These are phyloP conservation scores for Alternaria conjuncta DNA, from an alignment of 2,329 filamentous ascomycete species.

Conservation along the genomic window DNA sequence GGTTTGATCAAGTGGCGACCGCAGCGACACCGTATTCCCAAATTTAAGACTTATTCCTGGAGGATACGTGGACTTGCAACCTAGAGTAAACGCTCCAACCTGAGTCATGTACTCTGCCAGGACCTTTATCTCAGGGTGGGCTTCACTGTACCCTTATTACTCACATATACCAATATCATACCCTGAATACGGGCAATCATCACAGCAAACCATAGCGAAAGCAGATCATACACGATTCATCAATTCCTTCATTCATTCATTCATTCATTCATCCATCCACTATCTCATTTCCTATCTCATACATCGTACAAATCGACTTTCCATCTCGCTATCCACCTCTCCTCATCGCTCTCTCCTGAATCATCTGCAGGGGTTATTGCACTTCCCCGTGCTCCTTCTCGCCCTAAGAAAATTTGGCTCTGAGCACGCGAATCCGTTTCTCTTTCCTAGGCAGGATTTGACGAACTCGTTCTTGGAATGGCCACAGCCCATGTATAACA, in stretches of 20 bases:
- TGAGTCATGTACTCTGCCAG: not conserved
- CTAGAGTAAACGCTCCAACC: fast-evolving
- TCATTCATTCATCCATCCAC: not conserved
- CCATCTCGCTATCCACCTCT: not conserved
- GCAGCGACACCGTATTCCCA: not conserved
- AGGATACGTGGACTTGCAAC: not conserved
- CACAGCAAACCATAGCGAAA: not conserved
- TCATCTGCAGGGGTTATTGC: not conserved
- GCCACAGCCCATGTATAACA: not conserved
- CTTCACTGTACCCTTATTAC: fast-evolving
- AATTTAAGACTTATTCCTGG: not conserved
- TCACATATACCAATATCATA: too few relatives aligned
- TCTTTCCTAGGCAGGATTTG: not conserved
- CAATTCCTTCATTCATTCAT: not conserved
- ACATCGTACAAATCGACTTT: not conserved
- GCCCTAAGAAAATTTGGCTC: not conserved
- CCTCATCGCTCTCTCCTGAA: not conserved
- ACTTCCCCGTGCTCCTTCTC: not conserved
- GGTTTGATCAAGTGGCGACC: not conserved
- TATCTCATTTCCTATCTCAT: not conserved
- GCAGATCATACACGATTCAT: not conserved
- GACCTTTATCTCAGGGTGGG: not conserved
- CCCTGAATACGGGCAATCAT: too few relatives aligned
- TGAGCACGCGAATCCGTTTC: not conserved
- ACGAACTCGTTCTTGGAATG: not conserved